phyloP scores from a whole-genome alignment of 208 protist species.

The Strigomonas galati region DNA sequence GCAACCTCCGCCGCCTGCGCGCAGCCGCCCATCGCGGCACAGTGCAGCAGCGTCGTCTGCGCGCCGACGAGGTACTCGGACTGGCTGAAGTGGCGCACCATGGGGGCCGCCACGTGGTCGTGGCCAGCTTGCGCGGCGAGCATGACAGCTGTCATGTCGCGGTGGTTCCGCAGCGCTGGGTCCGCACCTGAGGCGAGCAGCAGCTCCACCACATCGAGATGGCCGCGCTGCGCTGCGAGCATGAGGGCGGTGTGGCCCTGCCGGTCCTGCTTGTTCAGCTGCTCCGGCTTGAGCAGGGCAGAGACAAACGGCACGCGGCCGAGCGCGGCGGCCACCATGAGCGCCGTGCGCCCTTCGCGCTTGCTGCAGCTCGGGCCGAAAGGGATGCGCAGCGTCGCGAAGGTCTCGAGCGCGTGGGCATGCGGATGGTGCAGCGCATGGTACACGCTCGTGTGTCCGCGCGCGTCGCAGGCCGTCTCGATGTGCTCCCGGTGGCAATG shows the following conservation, averaged over 20 bases:
- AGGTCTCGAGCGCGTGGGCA: conserved; percentile 35
- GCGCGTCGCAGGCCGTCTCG: conserved; percentile 49
- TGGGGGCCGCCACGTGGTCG: conserved; percentile 54
- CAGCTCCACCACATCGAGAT: conserved; percentile 49
- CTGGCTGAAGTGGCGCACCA: conserved; percentile 59
- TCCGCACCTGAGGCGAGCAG: conserved; percentile 63
- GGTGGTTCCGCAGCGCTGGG: conserved; percentile 27
- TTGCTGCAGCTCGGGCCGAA: conserved; percentile 41
- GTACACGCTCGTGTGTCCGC: conserved; percentile 55
- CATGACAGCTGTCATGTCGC: conserved; percentile 70
- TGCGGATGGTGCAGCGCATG: conserved; percentile 52
- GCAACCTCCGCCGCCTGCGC: conserved; percentile 34
- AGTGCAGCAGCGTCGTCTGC: conserved; percentile 73
- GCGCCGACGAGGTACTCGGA: conserved; percentile 31
- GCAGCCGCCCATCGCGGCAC: conserved; percentile 59
- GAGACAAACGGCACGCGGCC: conserved; percentile 35
- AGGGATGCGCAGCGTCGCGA: conserved; percentile 49
- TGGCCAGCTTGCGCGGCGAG: conserved; percentile 53
- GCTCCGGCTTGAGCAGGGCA: conserved; percentile 38
- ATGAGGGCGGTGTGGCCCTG: conserved; percentile 70
- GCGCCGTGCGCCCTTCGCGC: conserved; percentile 47
- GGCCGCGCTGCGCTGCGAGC: conserved; percentile 55
- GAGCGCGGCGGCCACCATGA: conserved; percentile 59
- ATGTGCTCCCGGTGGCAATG: conserved; percentile 60
- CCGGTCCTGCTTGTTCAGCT: conserved; percentile 39